Evolutionary conservation across 192 early-diverging fungal genomes (phyloP).

Genomic region (Gonapodya prolifera): DNA sequence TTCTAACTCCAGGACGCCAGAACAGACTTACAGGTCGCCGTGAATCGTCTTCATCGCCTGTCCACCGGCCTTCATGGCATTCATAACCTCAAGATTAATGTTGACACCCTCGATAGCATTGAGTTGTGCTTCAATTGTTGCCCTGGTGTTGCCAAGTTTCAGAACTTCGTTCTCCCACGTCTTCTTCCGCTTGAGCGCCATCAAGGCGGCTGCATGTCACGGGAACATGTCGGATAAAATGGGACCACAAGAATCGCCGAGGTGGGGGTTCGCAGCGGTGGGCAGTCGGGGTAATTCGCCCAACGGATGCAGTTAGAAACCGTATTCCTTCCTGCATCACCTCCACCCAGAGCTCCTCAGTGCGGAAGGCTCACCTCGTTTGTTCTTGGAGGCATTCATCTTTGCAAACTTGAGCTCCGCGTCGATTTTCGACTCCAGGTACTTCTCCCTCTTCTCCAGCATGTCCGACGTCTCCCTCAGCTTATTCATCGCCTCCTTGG

Average conservation of each 20-base stretch:
- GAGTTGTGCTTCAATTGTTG: slow-evolving; percentile 88
- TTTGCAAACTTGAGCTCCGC: slow-evolving; percentile 75
- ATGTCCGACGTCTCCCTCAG: slow-evolving; percentile 81
- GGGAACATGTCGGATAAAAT: not conserved
- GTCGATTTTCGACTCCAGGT: slow-evolving; percentile 77
- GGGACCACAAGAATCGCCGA: too few species aligned
- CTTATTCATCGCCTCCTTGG: slow-evolving; percentile 91
- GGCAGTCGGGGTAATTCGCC: too few species aligned
- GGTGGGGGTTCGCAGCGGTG: too few species aligned
- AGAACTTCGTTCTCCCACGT: slow-evolving; percentile 71
- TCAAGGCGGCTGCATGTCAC: slow-evolving; percentile 56
- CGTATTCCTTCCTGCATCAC: too few species aligned
- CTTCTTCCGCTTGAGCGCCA: slow-evolving; percentile 92
- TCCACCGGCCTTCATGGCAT: slow-evolving; percentile 83
- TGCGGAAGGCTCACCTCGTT: slow-evolving; percentile 43
- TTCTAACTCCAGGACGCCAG: not conserved
- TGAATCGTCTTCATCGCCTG: slow-evolving; percentile 92
- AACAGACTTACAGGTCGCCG: slow-evolving; percentile 53
- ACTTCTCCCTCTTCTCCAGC: slow-evolving; percentile 88
- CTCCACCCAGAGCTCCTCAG: too few species aligned
- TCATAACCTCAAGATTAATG: slow-evolving; percentile 89
- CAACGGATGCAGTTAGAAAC: too few species aligned
- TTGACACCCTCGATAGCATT: slow-evolving; percentile 95
- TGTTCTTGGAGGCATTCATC: slow-evolving; percentile 84
- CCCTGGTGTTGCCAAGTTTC: slow-evolving; percentile 71